Percentiles rank a stretch among this genome's conserved stretches.
phyloP scores from a whole-genome alignment of 495 filamentous ascomycete genomes.

The Podospora bellae-mahoneyi region DNA sequence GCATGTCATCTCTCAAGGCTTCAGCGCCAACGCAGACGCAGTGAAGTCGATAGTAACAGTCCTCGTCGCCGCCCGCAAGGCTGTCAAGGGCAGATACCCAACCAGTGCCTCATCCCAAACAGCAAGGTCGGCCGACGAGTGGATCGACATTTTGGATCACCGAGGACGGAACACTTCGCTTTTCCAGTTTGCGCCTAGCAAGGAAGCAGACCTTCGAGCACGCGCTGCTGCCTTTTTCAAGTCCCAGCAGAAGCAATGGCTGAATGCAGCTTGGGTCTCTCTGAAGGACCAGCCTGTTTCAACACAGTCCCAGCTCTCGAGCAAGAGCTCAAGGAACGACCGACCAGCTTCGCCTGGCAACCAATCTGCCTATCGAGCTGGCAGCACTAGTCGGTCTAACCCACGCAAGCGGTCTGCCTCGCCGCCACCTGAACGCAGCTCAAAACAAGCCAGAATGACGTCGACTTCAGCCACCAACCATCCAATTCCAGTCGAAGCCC shows the following conservation, averaged over 20 bases:
- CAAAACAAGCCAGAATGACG: neutral
- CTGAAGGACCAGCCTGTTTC: neutral
- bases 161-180: neutral
- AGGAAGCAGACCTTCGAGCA: constrained; percentile 4
- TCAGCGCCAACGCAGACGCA: constrained; percentile 15
- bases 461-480: neutral
- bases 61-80: constrained; percentile 22
- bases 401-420: neutral
- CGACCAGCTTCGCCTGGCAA: no score
- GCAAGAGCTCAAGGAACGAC: no score
- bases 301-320: neutral
- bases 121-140: constrained; percentile 24
- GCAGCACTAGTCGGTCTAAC: neutral
- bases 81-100: constrained; percentile 7
- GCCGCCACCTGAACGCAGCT: neutral
- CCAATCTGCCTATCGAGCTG: no score
- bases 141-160: constrained; percentile 27
- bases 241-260: constrained; percentile 11
- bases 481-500: neutral
- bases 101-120: constrained; percentile 16
- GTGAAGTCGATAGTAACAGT: constrained; percentile 11
- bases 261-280: constrained; percentile 21
- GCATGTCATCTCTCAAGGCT: constrained; percentile 18
- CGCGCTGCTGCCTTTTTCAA: constrained; percentile 16
- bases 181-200: neutral